Evolutionary conservation across 306 rosid genomes (phyloP).

Genomic region (Comarum palustre): DNA sequence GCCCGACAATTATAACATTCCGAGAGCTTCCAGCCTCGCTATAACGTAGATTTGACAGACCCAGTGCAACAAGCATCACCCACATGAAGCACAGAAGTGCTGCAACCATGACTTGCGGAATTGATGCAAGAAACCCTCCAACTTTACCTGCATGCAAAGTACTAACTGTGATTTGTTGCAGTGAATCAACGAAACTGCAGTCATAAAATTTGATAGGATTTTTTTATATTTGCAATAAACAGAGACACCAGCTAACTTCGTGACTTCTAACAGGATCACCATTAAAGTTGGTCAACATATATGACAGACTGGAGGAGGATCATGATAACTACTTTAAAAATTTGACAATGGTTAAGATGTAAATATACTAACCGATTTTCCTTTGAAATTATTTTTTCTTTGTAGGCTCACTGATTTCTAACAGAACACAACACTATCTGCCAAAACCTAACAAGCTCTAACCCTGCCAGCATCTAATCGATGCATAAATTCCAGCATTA

Average conservation of each 20-base stretch:
- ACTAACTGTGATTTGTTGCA: background rate
- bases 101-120: slow-evolving; percentile 95
- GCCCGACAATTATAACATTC: slow-evolving; percentile 88
- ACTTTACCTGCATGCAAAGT: slow-evolving; percentile 65
- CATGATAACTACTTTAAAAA: background rate
- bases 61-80: slow-evolving; percentile 95
- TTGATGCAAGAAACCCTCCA: slow-evolving; percentile 95
- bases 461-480: background rate
- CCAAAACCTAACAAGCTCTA: background rate
- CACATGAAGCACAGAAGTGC: slow-evolving; percentile 98
- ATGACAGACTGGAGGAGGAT: background rate
- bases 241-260: background rate
- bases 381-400: background rate
- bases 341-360: background rate
- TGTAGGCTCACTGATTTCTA: background rate
- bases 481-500: background rate
- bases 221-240: background rate
- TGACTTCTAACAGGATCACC: background rate
- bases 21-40: slow-evolving; percentile 99
- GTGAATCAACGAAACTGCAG: background rate
- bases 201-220: background rate
- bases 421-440: background rate
- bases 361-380: background rate
- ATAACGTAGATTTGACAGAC: slow-evolving; percentile 93
- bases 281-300: background rate